phyloP scores from a whole-genome alignment of 2,329 filamentous ascomycete species.

The Colletotrichum camelliae region DNA sequence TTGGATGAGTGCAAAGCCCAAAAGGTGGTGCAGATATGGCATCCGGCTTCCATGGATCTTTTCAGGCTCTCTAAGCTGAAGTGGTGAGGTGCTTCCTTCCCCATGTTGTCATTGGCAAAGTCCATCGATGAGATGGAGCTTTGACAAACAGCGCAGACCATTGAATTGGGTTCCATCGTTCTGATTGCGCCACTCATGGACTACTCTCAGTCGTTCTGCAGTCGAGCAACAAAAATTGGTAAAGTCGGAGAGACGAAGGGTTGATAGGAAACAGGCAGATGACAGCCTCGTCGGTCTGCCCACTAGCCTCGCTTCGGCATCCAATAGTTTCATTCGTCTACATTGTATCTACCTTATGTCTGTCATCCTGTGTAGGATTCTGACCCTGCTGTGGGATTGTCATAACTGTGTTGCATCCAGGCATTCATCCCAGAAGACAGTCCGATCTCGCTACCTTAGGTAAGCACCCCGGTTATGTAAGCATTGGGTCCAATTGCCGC shows the following conservation, averaged over 20 bases:
- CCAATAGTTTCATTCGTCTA: too few species aligned
- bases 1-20: neutral
- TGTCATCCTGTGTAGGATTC: too few species aligned
- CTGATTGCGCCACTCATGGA: neutral
- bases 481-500: neutral
- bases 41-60: neutral
- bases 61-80: neutral
- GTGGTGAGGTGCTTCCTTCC: neutral
- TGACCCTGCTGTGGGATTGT: neutral
- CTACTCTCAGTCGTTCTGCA: neutral
- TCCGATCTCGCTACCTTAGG: neutral
- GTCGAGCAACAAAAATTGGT: neutral
- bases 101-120: neutral
- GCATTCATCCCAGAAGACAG: neutral
- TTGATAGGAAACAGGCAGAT: neutral
- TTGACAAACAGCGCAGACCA: neutral
- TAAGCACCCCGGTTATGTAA: neutral
- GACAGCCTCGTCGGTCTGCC: neutral
- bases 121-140: neutral
- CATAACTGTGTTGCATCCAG: neutral
- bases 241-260: too few species aligned
- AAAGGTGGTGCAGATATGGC: neutral
- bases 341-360: too few species aligned
- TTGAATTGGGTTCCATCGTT: neutral
- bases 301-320: neutral